phyloP scores from a whole-genome alignment of 495 filamentous ascomycete genomes.

The Penicillium waksmanii region DNA sequence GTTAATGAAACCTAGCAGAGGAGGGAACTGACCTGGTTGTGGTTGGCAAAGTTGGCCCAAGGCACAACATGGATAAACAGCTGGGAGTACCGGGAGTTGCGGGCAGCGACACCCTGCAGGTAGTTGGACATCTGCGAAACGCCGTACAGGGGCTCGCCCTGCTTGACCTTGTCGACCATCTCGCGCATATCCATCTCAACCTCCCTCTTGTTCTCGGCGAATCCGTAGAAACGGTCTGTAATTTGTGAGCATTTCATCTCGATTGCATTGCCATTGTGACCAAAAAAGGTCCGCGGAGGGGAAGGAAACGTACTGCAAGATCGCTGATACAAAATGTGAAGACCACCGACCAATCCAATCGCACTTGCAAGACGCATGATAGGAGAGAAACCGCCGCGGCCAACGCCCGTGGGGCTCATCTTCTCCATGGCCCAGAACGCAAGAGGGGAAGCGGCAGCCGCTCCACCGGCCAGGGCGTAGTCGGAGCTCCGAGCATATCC shows the following conservation, averaged over 20 bases:
- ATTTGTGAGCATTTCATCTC: slow-evolving; percentile 9
- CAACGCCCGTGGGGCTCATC: slow-evolving; percentile 78
- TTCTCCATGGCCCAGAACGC: slow-evolving; percentile 78
- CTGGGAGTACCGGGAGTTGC: slow-evolving; percentile 89
- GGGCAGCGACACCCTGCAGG: slow-evolving; percentile 89
- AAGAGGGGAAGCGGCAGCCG: slow-evolving; percentile 69
- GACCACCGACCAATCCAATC: slow-evolving; percentile 74
- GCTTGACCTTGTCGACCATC: slow-evolving; percentile 95
- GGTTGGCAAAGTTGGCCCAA: slow-evolving; percentile 98
- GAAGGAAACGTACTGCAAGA: slow-evolving; percentile 58
- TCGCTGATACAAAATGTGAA: slow-evolving; percentile 77
- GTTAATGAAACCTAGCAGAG: not conserved
- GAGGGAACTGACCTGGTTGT: slow-evolving; percentile 65
- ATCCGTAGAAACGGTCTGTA: slow-evolving; percentile 83
- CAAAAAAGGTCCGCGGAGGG: no score
- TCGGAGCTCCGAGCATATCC: slow-evolving; percentile 83
- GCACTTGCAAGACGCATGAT: slow-evolving; percentile 77
- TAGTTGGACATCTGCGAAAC: slow-evolving; percentile 74
- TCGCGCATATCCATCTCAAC: slow-evolving; percentile 96
- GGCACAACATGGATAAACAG: slow-evolving; percentile 82
- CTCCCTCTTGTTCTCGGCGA: slow-evolving; percentile 87
- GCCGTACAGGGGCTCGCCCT: slow-evolving; percentile 89
- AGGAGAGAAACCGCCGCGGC: slow-evolving; percentile 76
- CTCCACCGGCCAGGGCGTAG: slow-evolving; percentile 69
- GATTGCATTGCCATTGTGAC: no score